Conservation (phyloP, 495 filamentous ascomycete species). For the Bacidia rubella region DNA sequence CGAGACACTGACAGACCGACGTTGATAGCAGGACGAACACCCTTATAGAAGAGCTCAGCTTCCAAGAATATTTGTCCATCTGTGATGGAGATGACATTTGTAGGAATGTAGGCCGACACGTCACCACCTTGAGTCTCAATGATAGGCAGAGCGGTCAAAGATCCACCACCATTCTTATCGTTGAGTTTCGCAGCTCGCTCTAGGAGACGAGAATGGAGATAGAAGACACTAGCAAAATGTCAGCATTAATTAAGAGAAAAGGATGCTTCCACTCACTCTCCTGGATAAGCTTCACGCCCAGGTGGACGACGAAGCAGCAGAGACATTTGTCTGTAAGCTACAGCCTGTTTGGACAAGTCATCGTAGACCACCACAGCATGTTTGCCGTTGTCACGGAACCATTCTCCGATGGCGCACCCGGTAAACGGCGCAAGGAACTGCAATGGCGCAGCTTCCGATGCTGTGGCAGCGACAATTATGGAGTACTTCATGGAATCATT, state of each 20-base stretch:
- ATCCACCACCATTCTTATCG: slow-evolving; percentile 90
- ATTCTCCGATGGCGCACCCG: slow-evolving; percentile 67
- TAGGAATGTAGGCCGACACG: slow-evolving; percentile 99
- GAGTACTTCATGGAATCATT: slow-evolving; percentile 99
- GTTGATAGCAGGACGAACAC: slow-evolving; percentile 99
- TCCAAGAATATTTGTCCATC: slow-evolving; percentile 99
- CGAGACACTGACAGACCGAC: slow-evolving; percentile 99
- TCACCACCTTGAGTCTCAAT: slow-evolving; percentile 99
- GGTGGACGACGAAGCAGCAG: slow-evolving; percentile 97
- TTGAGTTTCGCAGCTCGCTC: slow-evolving; percentile 99
- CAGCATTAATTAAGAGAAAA: slow-evolving; percentile 12
- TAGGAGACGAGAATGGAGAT: slow-evolving; percentile 98
- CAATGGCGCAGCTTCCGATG: slow-evolving; percentile 87
- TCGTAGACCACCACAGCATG: slow-evolving; percentile 92
- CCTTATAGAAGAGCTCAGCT: slow-evolving; percentile 99
- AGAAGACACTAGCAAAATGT: slow-evolving; percentile 61
- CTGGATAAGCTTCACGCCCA: slow-evolving; percentile 99
- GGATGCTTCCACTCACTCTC: slow-evolving; percentile 47
- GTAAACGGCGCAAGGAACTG: slow-evolving; percentile 97
- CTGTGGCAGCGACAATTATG: slow-evolving; percentile 88
- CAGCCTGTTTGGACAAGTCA: slow-evolving; percentile 97
- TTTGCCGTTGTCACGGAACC: slow-evolving; percentile 82
- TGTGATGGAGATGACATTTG: slow-evolving; percentile 99
- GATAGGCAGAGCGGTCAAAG: slow-evolving; percentile 91
- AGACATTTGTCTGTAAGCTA: slow-evolving; percentile 99